Percentiles rank a stretch among this genome's conserved stretches.
These are phyloP conservation scores for Calophaca sinica DNA, from an alignment of 306 rosid genomes.

Conservation along the genomic window DNA sequence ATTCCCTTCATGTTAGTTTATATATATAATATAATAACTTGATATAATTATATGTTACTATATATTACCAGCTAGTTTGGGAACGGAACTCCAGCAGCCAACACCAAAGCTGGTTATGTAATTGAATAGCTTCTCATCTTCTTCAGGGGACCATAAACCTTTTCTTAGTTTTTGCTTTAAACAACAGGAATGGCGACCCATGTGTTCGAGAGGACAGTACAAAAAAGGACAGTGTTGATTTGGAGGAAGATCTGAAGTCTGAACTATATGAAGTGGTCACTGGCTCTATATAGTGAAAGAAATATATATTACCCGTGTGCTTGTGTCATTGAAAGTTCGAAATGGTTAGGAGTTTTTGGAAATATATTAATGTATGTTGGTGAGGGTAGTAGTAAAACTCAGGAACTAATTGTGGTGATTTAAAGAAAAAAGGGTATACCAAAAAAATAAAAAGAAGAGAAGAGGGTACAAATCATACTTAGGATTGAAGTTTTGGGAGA, in stretches of 20 bases:
- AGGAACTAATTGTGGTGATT: constrained; percentile 49
- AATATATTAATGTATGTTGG: background rate
- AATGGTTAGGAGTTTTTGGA: too few species aligned
- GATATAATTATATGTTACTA: too few species aligned
- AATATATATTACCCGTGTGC: too few species aligned
- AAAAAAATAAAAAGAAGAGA: too few species aligned
- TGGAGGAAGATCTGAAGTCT: constrained; percentile 35
- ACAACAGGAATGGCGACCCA: constrained; percentile 94
- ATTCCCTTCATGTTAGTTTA: background rate
- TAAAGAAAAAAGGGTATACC: constrained; percentile 49
- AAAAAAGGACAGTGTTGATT: constrained; percentile 42
- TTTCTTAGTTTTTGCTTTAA: constrained; percentile 87
- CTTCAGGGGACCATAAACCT: constrained; percentile 98
- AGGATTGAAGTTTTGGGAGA: constrained; percentile 70
- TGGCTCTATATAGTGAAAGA: background rate
- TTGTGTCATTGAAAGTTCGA: too few species aligned
- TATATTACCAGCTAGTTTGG: constrained; percentile 85
- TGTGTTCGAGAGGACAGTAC: constrained; percentile 16
- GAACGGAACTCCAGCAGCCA: constrained; percentile 98
- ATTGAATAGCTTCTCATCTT: constrained; percentile 97
- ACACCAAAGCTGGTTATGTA: constrained; percentile 84
- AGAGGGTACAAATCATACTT: constrained; percentile 68
- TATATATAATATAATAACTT: too few species aligned
- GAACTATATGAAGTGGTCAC: constrained; percentile 11
- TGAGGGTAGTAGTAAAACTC: constrained; percentile 27